phyloP scores from a whole-genome alignment of 306 rosid genomes.

The Erythrophleum fordii region DNA sequence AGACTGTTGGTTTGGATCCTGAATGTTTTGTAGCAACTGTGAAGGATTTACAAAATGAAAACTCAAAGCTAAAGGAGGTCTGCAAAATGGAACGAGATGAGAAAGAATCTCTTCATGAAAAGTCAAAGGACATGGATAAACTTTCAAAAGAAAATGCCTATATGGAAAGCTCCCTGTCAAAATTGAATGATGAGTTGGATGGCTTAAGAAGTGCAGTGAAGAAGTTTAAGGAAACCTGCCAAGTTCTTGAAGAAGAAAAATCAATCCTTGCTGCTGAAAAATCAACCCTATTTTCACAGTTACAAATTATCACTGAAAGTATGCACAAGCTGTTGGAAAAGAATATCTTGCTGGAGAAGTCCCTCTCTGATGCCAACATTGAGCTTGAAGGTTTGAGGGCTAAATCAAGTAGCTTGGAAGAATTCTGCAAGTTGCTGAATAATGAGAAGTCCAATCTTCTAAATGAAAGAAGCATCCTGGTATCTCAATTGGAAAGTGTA shows the following conservation, averaged over 20 bases:
- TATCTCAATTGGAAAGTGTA: conserved; percentile 67
- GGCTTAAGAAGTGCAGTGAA: conserved; percentile 54
- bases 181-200: conserved; percentile 70
- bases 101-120: conserved; percentile 70
- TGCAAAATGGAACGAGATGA: conserved; percentile 66
- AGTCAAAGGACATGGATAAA: conserved; percentile 65
- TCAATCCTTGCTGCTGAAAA: conserved; percentile 73
- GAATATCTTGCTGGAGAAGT: conserved; percentile 76
- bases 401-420: conserved; percentile 82
- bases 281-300: conserved; percentile 72
- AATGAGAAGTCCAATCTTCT: conserved; percentile 74
- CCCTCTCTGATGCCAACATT: conserved; percentile 71
- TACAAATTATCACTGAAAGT: conserved; percentile 81
- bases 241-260: conserved; percentile 78
- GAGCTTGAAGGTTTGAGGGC: conserved; percentile 88
- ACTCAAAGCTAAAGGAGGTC: conserved; percentile 64
- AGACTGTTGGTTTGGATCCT: conserved; percentile 75
- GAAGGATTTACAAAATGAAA: conserved; percentile 74
- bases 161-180: conserved; percentile 68
- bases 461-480: conserved; percentile 73
- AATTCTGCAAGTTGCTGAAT: conserved; percentile 69
- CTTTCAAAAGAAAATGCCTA: conserved; percentile 62
- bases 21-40: conserved; percentile 65
- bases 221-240: conserved; percentile 72
- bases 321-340: conserved; percentile 82